A percentile compares a stretch with the other conserved stretches of the same genome.
phyloP scores from a whole-genome alignment of 257 asterid species.

The Galeopsis tetrahit region DNA sequence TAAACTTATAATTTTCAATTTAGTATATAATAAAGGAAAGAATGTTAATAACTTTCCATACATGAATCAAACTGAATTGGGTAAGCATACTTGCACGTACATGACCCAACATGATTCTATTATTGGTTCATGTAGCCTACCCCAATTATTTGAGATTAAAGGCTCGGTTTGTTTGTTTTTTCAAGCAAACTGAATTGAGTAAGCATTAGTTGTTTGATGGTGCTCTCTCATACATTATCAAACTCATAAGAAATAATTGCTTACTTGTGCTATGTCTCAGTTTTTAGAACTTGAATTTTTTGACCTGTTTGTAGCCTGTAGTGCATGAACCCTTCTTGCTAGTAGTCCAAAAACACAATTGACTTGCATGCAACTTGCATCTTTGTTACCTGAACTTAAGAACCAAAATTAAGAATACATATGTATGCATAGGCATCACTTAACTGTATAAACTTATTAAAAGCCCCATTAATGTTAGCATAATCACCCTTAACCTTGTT shows the following conservation, averaged over 20 bases:
- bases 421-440: slow-evolving; percentile 1
- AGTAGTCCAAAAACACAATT: not conserved
- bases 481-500: not conserved
- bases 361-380: not conserved
- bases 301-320: not conserved
- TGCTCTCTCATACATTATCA: not conserved
- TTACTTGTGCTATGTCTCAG: not conserved
- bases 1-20: not conserved
- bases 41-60: not conserved
- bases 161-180: too few species aligned
- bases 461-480: too few species aligned
- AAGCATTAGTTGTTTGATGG: not conserved
- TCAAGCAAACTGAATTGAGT: slow-evolving; percentile 9
- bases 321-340: not conserved
- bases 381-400: not conserved
- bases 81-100: not conserved
- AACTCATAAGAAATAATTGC: not conserved
- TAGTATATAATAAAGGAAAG: slow-evolving; percentile 41
- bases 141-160: too few species aligned
- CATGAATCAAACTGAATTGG: slow-evolving; percentile 6
- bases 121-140: too few species aligned
- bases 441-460: not conserved
- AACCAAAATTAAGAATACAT: not conserved
- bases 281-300: not conserved
- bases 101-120: too few species aligned